Evolutionary conservation across 768 basidiomycete species (phyloP), one percentile per base, ranked within the genome.

Genomic region (Leccinum boreale): DNA sequence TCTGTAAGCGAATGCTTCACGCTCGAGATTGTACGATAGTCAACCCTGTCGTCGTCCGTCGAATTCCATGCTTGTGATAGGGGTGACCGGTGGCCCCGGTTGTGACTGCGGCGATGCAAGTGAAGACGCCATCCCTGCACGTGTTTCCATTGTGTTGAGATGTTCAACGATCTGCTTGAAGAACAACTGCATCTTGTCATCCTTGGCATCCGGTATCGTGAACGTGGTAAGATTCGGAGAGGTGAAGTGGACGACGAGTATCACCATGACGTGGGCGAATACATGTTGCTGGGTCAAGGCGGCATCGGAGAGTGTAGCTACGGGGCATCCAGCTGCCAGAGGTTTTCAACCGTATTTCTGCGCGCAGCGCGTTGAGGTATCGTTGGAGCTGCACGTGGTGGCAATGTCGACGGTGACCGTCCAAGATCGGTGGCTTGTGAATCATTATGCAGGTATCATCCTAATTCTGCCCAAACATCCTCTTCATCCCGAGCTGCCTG

Each of bases 141-240:
- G 80, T 39, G 79, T 77, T 65, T 89, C 85, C 75, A 93, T 84
- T 45, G 81, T 80, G 64, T 86, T 85, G 56, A 94, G 81, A 68
- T 91, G 90, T 48, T 88, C 83, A 7, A 86, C 89, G 47, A 94
- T 86, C 70, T 95, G 90, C 56, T 89, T 80, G 73, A 94, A 91
- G 75, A 95, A 95, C 50, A 83, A 74, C 62, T 93, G 90, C 65
- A 96, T 84, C 47, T 82, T 85, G 52, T 83, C 83, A 65, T 94
- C 87, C 62, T 87, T 80, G 28, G 89, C 75, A 54, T 87, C 81
- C 0, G 91, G 89, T n/a, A 85, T 78, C 26, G n/a, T n/a, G n/a
- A n/a, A 68, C 8, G 73, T 75, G 8, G 80, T 77, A 8, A 83
- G 73, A 45, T 66, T 70, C 9, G 79, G 78, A 35, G 70, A 71